A percentile compares a stretch with the other conserved stretches of the same genome.
Conservation (phyloP, 2,329 filamentous ascomycete genomes). For the Neofusicoccum sp. region DNA sequence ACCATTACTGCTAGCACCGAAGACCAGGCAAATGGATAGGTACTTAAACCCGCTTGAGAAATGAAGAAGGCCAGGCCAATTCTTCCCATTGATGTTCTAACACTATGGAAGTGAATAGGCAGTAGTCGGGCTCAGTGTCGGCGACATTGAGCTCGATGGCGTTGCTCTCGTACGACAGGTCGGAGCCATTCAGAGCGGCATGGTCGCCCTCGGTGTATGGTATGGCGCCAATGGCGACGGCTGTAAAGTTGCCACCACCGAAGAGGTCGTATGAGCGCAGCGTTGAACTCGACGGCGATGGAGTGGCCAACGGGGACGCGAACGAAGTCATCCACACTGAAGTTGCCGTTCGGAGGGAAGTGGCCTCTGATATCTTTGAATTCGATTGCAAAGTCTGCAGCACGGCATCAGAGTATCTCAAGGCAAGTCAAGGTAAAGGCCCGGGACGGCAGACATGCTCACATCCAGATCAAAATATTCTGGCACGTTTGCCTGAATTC, state of each 20-base stretch:
- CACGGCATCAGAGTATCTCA: conserved; percentile 5
- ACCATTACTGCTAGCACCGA: too few relatives aligned
- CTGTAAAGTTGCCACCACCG: conserved; percentile 55
- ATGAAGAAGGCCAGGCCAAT: too few relatives aligned
- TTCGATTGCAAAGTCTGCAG: conserved; percentile 44
- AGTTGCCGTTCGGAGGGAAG: conserved; percentile 44
- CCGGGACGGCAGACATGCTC: too few relatives aligned
- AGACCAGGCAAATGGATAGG: too few relatives aligned
- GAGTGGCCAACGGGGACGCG: conserved; percentile 51
- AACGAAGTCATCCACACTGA: conserved; percentile 55
- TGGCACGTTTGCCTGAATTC: too few relatives aligned
- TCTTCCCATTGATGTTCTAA: too few relatives aligned
- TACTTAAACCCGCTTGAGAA: too few relatives aligned
- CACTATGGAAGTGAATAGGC: too few relatives aligned
- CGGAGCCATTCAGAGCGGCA: conserved; percentile 56
- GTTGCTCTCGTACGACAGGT: conserved; percentile 62
- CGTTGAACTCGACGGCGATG: conserved; percentile 57
- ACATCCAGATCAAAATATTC: too few relatives aligned
- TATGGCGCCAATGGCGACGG: conserved; percentile 60
- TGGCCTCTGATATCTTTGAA: conserved; percentile 59
- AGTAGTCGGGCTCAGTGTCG: conserved; percentile 53
- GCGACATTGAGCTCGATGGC: conserved; percentile 60
- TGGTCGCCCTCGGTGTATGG: conserved; percentile 57
- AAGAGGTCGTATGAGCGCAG: conserved; percentile 58
- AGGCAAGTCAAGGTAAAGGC: too few relatives aligned